Evolutionary conservation across 2,329 filamentous ascomycete species (phyloP).

Genomic region (Aureobasidium sp.): DNA sequence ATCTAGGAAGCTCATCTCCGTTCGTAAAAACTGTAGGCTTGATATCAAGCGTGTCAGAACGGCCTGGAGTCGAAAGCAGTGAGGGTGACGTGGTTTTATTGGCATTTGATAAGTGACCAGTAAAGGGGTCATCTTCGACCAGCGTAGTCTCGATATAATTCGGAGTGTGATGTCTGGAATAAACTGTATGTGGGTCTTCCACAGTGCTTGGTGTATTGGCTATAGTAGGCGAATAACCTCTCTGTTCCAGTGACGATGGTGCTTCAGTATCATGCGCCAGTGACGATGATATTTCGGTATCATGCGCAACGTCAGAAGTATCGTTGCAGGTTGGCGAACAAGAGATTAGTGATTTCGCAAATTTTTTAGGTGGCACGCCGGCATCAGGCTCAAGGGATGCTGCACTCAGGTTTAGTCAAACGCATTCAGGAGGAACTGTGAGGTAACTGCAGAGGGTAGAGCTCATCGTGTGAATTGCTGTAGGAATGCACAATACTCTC

Average conservation of each 20-base stretch:
- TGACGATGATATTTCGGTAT: neutral
- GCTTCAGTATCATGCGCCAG: neutral
- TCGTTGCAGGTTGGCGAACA: neutral
- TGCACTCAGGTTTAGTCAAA: neutral
- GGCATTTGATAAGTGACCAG: neutral
- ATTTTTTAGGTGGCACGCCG: neutral
- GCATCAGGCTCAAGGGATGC: neutral
- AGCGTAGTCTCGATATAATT: neutral
- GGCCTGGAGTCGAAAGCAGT: neutral
- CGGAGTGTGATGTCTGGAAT: neutral
- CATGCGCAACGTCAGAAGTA: neutral
- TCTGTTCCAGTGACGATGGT: neutral
- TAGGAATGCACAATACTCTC: neutral
- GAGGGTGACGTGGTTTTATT: neutral
- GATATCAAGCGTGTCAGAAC: neutral
- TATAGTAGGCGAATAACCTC: neutral
- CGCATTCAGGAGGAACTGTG: neutral
- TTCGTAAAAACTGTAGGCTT: neutral
- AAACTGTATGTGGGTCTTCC: neutral
- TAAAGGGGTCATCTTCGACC: neutral
- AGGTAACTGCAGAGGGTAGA: neutral
- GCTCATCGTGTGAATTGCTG: neutral
- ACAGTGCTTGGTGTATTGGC: slow-evolving; percentile 2
- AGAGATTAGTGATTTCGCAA: neutral
- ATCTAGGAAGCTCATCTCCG: too few relatives aligned